phyloP scores from a whole-genome alignment of 805 yeast genomes.

The Dipodascus geniculatus region DNA sequence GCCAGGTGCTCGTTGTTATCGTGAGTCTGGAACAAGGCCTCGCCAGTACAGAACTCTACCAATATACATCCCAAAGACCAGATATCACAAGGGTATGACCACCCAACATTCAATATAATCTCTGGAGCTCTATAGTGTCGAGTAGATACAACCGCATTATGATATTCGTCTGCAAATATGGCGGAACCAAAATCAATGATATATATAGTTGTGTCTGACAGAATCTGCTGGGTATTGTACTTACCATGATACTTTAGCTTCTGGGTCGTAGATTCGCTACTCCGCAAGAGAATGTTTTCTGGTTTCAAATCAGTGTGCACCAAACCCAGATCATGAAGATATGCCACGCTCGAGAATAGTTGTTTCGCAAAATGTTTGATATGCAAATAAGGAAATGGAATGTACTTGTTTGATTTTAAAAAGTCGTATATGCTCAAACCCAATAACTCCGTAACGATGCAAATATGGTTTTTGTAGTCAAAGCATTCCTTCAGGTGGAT shows the following conservation, averaged over 20 bases:
- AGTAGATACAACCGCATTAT: conserved; percentile 83
- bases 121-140: conserved; percentile 97
- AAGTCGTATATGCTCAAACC: conserved; percentile 85
- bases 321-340: conserved; percentile 76
- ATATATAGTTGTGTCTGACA: conserved; percentile 71
- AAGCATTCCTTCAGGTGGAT: conserved; percentile 80
- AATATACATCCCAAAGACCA: conserved; percentile 96
- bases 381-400: conserved; percentile 91
- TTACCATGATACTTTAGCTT: conserved; percentile 29
- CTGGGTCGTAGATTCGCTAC: conserved; percentile 31
- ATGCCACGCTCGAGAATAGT: conserved; percentile 72
- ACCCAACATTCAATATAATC: conserved; percentile 84
- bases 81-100: conserved; percentile 94
- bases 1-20: conserved; percentile 91
- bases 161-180: conserved; percentile 86
- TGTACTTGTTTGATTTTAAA: conserved; percentile 67
- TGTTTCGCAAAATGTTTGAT: conserved; percentile 84
- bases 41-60: conserved; percentile 86
- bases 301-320: conserved; percentile 97
- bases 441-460: conserved; percentile 80
- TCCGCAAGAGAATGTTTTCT: conserved; percentile 71
- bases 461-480: conserved; percentile 87
- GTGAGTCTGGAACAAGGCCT: conserved; percentile 88
- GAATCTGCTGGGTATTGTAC: conserved; percentile 32
- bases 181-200: conserved; percentile 97